Percentiles rank a stretch among this genome's conserved stretches.
Conservation (phyloP, 2,329 filamentous ascomycete genomes). For the Blastomyces silverae region DNA sequence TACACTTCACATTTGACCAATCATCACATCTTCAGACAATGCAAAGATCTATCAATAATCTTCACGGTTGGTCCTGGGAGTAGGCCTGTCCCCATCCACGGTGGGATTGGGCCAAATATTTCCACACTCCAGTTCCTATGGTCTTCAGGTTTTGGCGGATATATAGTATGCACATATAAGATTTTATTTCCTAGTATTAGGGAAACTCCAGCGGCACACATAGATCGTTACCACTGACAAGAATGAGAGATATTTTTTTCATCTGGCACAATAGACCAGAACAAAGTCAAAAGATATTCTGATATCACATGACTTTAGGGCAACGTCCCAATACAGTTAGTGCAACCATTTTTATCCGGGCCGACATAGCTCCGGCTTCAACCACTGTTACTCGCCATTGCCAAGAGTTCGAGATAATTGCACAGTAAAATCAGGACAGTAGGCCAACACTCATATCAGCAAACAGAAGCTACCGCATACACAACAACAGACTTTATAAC, state of each 20-base stretch:
- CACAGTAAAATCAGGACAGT: conserved; percentile 11
- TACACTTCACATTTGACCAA: background rate
- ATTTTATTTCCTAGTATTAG: background rate
- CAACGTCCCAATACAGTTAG: background rate
- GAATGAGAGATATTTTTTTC: background rate
- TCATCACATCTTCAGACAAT: background rate
- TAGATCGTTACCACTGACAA: background rate
- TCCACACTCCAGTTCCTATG: background rate
- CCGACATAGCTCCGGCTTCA: background rate
- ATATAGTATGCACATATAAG: background rate
- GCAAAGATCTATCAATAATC: background rate
- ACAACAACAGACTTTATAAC: background rate
- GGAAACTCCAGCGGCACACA: background rate
- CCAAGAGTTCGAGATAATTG: conserved; percentile 12
- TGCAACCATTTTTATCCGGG: background rate
- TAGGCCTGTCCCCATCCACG: background rate
- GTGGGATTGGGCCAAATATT: background rate
- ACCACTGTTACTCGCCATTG: background rate
- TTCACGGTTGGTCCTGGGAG: background rate
- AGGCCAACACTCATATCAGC: background rate
- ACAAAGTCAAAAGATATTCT: background rate
- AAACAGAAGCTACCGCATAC: background rate
- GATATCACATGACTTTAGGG: conserved; percentile 8
- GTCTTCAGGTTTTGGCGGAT: background rate
- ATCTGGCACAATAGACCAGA: background rate